Base-by-base conservation (phyloP, 805 yeast species). In the Komagataella ulmi region DNA sequence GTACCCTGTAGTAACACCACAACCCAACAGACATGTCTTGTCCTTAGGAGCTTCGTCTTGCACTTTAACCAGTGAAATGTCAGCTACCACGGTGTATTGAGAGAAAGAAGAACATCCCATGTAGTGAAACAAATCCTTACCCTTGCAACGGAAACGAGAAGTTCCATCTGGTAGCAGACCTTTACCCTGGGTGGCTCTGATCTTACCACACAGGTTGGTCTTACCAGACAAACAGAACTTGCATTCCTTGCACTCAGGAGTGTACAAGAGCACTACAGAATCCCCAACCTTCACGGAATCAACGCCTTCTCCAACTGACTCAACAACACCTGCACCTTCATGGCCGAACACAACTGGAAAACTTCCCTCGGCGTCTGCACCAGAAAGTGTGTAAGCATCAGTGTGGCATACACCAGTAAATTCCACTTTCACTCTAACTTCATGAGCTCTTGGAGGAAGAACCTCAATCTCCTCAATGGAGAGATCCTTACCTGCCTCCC, bases 141-240 rank as follows among this genome's bases (percentile, higher is more conserved):
- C 99, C 63, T 83, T 81, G 65, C 85, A 81, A 57, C 76, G 80
- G 75, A 93, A 91, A 69, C 99, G 81, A 47, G 86, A 69, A 50
- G 99, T 91, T 18, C 98, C 99, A 66, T 93, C 99, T 56, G 99
- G 99, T 97, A 93, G 86, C 54, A 91, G 85, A 67, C 99, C 99
- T 64, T 87, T 84, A 66, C 99, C 98, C 69, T 93, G 99, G 53
- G 99, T 95, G 52, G 88, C 95, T 72, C 99, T 83, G 59, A 93
- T 91, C 61, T 95, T 77, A 56, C 93, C 88, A 76, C 99, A 93
- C 66, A 93, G 77, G 73, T 93, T 93, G 65, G 99, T 91, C 78
- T 95, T 93, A 56, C 97, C 96, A 55, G 90, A 80, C 66, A 74
- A 77, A 74, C 99, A 93, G 77, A 90, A 88, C 69, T 90, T 89